phyloP scores from a whole-genome alignment of 1,139 yeast genomes.

The Blastobotrys apis region DNA sequence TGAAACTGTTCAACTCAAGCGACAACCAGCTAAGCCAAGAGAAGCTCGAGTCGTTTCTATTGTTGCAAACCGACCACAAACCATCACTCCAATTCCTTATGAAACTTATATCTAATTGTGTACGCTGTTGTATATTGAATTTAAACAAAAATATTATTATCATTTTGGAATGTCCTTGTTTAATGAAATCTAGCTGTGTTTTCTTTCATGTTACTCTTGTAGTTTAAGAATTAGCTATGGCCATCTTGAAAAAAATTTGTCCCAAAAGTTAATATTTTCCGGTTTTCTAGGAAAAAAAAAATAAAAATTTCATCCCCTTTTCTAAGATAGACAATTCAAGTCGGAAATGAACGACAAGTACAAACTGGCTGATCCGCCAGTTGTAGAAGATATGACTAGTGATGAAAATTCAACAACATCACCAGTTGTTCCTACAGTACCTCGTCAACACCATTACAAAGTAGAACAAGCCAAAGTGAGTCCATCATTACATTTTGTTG shows the following conservation, averaged over 20 bases:
- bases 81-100: constrained; percentile 98
- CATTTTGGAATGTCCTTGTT: no score
- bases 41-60: constrained; percentile 74
- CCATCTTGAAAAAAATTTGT: no score
- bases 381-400: constrained; percentile 22
- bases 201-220: no score
- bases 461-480: constrained; percentile 37
- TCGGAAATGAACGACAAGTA: background rate
- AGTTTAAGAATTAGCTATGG: no score
- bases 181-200: no score
- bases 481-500: constrained; percentile 95
- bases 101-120: constrained; percentile 85
- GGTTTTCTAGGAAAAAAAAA: no score
- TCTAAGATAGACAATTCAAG: no score
- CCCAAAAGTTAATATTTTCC: no score
- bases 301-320: no score
- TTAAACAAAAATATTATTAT: background rate
- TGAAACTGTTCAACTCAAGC: constrained; percentile 85
- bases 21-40: constrained; percentile 99
- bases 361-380: constrained; percentile 17
- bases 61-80: constrained; percentile 83
- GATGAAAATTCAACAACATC: constrained; percentile 21
- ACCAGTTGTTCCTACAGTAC: constrained; percentile 26
- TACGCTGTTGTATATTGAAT: background rate
- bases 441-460: constrained; percentile 17